Evolutionary conservation across 768 basidiomycete species (phyloP).

Genomic region (Boletellus sp.): DNA sequence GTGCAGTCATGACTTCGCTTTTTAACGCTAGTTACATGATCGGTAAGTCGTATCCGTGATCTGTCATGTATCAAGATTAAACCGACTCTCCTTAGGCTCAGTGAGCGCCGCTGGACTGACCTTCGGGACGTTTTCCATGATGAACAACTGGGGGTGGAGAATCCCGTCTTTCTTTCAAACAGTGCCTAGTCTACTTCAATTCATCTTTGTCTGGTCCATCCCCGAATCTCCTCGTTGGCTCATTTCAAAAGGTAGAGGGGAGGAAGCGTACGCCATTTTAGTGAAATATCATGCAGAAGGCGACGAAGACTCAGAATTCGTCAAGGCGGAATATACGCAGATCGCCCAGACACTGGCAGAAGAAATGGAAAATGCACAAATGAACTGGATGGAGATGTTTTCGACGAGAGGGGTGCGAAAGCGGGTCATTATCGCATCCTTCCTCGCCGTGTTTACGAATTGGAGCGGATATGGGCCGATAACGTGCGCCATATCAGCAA

Average conservation of each 20-base stretch:
- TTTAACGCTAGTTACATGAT: constrained; percentile 5
- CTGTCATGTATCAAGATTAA: constrained; percentile 8
- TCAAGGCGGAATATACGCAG: constrained; percentile 54
- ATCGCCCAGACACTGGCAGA: constrained; percentile 51
- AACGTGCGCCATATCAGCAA: background rate
- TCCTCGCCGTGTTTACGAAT: constrained; percentile 14
- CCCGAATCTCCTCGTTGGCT: constrained; percentile 69
- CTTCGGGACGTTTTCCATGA: constrained; percentile 60
- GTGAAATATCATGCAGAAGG: constrained; percentile 62
- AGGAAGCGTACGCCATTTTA: constrained; percentile 46
- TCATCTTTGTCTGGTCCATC: constrained; percentile 53
- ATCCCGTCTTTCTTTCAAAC: constrained; percentile 60
- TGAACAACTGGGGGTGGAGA: constrained; percentile 63
- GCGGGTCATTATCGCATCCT: constrained; percentile 9
- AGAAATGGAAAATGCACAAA: constrained; percentile 2
- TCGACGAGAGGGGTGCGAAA: constrained; percentile 15
- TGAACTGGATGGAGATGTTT: background rate
- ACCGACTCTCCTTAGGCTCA: constrained; percentile 10
- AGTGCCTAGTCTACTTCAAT: constrained; percentile 49
- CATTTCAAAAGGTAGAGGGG: constrained; percentile 49
- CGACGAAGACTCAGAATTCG: constrained; percentile 47
- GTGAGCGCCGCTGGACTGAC: constrained; percentile 47
- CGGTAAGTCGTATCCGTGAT: no score
- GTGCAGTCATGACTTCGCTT: constrained; percentile 11
- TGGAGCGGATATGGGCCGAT: constrained; percentile 14